Evolutionary conservation across 1,139 yeast genomes (phyloP).

Genomic region (Suhomyces bribrorum): DNA sequence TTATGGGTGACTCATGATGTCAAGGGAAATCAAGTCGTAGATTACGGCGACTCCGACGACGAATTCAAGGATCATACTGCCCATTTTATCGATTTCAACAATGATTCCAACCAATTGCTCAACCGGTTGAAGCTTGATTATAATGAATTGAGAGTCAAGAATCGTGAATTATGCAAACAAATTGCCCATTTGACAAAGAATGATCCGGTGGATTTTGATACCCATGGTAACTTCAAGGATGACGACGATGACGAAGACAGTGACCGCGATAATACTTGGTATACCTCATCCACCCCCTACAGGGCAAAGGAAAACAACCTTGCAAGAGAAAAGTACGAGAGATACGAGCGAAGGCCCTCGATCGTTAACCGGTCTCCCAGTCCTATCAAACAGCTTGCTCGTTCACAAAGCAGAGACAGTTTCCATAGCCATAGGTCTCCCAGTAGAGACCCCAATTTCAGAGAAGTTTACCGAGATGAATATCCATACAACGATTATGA

Average conservation of each 20-base stretch:
- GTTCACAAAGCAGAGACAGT: constrained; percentile 7
- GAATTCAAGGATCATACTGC: constrained; percentile 5
- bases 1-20: constrained; percentile 50
- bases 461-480: background rate
- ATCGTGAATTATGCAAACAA: constrained; percentile 16
- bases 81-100: constrained; percentile 9
- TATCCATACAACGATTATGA: background rate
- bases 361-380: constrained; percentile 15
- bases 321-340: background rate
- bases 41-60: constrained; percentile 12
- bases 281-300: constrained; percentile 30
- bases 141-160: constrained; percentile 15
- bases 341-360: constrained; percentile 6
- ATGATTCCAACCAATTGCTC: constrained; percentile 17
- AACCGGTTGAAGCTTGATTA: constrained; percentile 16
- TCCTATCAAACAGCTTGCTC: constrained; percentile 12
- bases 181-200: constrained; percentile 11
- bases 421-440: constrained; percentile 4
- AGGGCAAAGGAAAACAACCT: constrained; percentile 3
- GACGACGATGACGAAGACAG: constrained; percentile 13
- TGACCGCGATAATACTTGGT: constrained; percentile 18
- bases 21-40: constrained; percentile 33
- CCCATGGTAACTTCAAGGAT: constrained; percentile 13
- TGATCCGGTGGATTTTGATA: constrained; percentile 13
- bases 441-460: constrained; percentile 1